Evolutionary conservation across 495 filamentous ascomycete species (phyloP).

Genomic region (Rhypophila decipiens): DNA sequence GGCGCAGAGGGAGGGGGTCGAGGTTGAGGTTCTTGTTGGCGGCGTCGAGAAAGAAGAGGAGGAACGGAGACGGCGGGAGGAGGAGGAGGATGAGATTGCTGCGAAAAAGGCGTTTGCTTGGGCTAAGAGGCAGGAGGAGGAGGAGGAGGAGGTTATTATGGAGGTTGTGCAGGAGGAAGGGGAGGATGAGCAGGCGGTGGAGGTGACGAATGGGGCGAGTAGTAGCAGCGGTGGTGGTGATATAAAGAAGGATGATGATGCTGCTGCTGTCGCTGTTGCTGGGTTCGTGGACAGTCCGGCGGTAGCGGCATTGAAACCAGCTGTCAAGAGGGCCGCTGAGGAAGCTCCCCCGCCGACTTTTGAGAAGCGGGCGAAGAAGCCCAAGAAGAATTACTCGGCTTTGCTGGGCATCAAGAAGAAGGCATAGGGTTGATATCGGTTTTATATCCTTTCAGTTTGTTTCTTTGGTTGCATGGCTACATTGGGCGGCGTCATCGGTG

Average conservation of each 20-base stretch:
- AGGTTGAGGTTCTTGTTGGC: slow-evolving; percentile 36
- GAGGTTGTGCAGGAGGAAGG: slow-evolving; percentile 26
- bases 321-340: slow-evolving; percentile 10
- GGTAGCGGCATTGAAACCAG: slow-evolving; percentile 16
- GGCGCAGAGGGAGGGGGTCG: slow-evolving; percentile 53
- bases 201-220: slow-evolving; percentile 4
- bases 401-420: slow-evolving; percentile 91
- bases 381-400: slow-evolving; percentile 70
- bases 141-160: slow-evolving; percentile 44
- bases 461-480: too few relatives aligned
- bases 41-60: slow-evolving; percentile 10
- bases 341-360: slow-evolving; percentile 60
- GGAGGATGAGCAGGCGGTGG: slow-evolving; percentile 7
- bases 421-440: too few relatives aligned
- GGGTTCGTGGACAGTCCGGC: slow-evolving; percentile 21
- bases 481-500: too few relatives aligned
- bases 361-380: slow-evolving; percentile 70
- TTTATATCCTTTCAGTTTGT: too few relatives aligned
- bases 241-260: slow-evolving; percentile 6
- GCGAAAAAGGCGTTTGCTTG: slow-evolving; percentile 73
- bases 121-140: slow-evolving; percentile 25
- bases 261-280: slow-evolving; percentile 27
- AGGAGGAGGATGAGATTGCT: slow-evolving; percentile 80
- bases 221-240: neutral
- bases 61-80: slow-evolving; percentile 21